Percentiles rank a stretch among this genome's conserved stretches.
Conservation (phyloP, 2,329 filamentous ascomycete species). For the Colletotrichum tropicicola region DNA sequence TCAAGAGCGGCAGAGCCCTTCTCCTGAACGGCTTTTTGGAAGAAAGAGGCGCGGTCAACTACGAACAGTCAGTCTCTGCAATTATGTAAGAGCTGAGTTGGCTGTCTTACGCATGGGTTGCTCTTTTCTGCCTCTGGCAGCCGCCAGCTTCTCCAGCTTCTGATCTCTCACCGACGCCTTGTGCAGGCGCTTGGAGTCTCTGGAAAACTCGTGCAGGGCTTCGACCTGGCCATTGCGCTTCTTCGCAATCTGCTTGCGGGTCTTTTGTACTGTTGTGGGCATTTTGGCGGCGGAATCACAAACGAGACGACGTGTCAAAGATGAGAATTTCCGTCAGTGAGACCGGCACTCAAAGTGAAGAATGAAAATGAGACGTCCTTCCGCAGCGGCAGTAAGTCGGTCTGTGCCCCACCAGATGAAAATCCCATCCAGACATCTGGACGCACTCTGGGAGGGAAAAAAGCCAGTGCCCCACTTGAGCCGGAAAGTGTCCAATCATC, state of each 20-base stretch:
- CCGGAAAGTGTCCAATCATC: slow-evolving; percentile 17
- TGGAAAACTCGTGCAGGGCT: slow-evolving; percentile 85
- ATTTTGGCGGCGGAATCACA: slow-evolving; percentile 57
- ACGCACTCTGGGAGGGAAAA: not conserved
- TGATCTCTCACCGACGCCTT: slow-evolving; percentile 84
- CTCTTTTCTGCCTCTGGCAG: slow-evolving; percentile 78
- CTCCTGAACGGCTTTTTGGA: slow-evolving; percentile 71
- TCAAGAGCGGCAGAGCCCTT: slow-evolving; percentile 60
- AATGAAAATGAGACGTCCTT: slow-evolving; percentile 11
- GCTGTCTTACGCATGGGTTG: slow-evolving; percentile 71
- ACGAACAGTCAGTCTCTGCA: not conserved
- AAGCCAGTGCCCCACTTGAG: slow-evolving; percentile 1
- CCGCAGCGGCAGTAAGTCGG: not conserved
- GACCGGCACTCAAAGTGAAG: not conserved
- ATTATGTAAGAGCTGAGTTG: slow-evolving; percentile 30
- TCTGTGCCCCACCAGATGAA: slow-evolving; percentile 27
- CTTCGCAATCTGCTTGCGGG: slow-evolving; percentile 88
- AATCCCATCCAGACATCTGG: slow-evolving; percentile 19
- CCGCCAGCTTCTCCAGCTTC: slow-evolving; percentile 77
- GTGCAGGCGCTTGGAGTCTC: slow-evolving; percentile 84
- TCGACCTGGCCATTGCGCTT: slow-evolving; percentile 81
- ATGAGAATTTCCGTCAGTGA: not conserved
- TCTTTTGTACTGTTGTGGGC: slow-evolving; percentile 82
- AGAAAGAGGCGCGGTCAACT: slow-evolving; percentile 62
- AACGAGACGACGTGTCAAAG: not conserved